A percentile compares a stretch with the other conserved stretches of the same genome.
Conservation (phyloP, 495 filamentous ascomycete genomes). For the Trichoderma gamsii region DNA sequence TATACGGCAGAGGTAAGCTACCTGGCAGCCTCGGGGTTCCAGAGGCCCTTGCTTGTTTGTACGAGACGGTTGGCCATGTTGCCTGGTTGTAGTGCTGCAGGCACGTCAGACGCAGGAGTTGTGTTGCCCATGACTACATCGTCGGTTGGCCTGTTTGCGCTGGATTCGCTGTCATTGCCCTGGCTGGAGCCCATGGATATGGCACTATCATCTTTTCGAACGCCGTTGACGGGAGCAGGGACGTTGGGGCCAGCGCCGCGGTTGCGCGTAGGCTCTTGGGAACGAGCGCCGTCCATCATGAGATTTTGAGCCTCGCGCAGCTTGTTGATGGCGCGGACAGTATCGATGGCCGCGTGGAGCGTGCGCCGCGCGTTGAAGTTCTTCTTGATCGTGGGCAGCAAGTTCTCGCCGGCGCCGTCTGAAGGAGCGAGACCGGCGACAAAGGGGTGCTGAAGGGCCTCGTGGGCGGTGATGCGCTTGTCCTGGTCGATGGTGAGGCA, state of each 20-base stretch:
- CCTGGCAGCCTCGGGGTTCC: conserved; percentile 21
- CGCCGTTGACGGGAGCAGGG: not conserved
- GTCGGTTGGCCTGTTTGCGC: conserved; percentile 19
- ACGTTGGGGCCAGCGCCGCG: not conserved
- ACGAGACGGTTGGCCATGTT: conserved; percentile 28
- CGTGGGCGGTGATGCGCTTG: conserved; percentile 87
- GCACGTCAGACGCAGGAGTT: conserved; percentile 21
- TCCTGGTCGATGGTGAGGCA: conserved; percentile 86
- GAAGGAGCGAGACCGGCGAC: conserved; percentile 57
- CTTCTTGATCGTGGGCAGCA: conserved; percentile 92
- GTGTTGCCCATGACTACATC: conserved; percentile 38
- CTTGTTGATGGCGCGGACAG: conserved; percentile 97
- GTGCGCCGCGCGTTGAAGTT: conserved; percentile 97
- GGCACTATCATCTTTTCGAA: conserved; percentile 29
- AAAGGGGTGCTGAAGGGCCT: conserved; percentile 85
- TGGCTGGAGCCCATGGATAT: conserved; percentile 25
- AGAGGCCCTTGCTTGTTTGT: conserved; percentile 33
- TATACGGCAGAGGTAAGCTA: not conserved
- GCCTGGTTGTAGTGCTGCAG: conserved; percentile 29
- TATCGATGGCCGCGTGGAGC: conserved; percentile 94
- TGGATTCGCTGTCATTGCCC: conserved; percentile 23
- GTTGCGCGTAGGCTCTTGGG: conserved; percentile 31
- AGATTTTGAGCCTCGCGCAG: conserved; percentile 72
- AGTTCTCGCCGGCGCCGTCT: conserved; percentile 82
- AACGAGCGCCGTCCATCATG: conserved; percentile 63